A percentile compares a stretch with the other conserved stretches of the same genome.
These are phyloP conservation scores for Agrocybe praecox DNA, from an alignment of 768 basidiomycete species.

Conservation along the genomic window DNA sequence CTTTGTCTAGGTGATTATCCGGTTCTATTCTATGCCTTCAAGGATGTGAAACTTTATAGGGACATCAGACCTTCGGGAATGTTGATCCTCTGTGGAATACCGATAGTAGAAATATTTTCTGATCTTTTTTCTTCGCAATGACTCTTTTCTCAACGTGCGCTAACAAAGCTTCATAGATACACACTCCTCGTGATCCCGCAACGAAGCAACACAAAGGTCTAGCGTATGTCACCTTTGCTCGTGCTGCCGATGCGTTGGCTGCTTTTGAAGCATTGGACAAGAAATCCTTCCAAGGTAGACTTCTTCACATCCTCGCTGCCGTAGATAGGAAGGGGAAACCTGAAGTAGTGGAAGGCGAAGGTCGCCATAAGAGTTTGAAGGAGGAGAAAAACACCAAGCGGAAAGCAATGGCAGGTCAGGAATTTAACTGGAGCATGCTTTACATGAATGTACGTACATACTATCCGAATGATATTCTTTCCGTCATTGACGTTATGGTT, in stretches of 20 bases:
- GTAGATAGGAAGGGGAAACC: constrained; percentile 61
- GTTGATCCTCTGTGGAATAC: constrained; percentile 57
- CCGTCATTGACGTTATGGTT: constrained; percentile 6
- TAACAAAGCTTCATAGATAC: constrained; percentile 35
- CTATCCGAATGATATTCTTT: neutral
- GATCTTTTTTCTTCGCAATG: constrained; percentile 12
- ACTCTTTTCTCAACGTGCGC: neutral
- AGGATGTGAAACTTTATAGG: constrained; percentile 42
- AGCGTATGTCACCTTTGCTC: constrained; percentile 50
- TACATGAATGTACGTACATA: constrained; percentile 91
- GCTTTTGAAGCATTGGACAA: constrained; percentile 84
- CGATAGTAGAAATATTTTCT: constrained; percentile 65
- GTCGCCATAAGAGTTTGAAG: constrained; percentile 51
- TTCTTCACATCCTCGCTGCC: constrained; percentile 89
- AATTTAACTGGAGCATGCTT: constrained; percentile 91
- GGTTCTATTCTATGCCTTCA: constrained; percentile 1
- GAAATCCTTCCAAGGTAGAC: constrained; percentile 86
- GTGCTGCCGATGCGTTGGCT: constrained; percentile 45
- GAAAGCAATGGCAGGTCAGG: constrained; percentile 70
- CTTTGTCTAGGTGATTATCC: constrained; percentile 39
- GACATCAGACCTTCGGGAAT: constrained; percentile 68
- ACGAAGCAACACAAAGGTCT: constrained; percentile 53
- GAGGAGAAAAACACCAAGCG: constrained; percentile 66
- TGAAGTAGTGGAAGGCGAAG: constrained; percentile 43
- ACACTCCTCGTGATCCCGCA: constrained; percentile 46